phyloP scores from a whole-genome alignment of 139 green algal genomes.

The Chlorella ohadii region DNA sequence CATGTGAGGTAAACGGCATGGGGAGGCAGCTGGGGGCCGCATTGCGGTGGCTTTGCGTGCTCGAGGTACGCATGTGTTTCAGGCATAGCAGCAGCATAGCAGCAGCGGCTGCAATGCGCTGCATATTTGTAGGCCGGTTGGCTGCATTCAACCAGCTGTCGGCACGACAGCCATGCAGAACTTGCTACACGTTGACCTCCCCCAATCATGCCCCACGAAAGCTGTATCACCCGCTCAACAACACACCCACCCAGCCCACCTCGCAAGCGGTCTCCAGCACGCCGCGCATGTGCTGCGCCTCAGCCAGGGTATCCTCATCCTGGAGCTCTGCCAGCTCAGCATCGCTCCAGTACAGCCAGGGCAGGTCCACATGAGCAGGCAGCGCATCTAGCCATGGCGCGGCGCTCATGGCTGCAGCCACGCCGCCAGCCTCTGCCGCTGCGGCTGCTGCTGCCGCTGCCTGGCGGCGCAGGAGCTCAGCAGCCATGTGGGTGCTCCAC shows the following conservation, averaged over 20 bases:
- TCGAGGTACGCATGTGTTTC: too few species aligned
- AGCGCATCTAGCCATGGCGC: conserved; percentile 19
- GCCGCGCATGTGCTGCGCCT: background rate
- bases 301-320: conserved; percentile 22
- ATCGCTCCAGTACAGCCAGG: conserved; percentile 30
- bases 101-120: too few species aligned
- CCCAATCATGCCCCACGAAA: too few species aligned
- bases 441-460: background rate
- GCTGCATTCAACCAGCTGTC: too few species aligned
- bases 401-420: background rate
- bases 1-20: too few species aligned
- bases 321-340: conserved; percentile 33
- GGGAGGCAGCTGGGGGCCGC: too few species aligned
- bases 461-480: background rate
- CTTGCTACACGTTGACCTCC: too few species aligned
- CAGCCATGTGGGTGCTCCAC: conserved; percentile 19
- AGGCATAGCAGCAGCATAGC: too few species aligned
- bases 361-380: conserved; percentile 2
- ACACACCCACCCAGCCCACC: background rate
- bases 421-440: background rate
- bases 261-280: background rate
- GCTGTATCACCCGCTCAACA: too few species aligned
- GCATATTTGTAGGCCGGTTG: too few species aligned
- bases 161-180: too few species aligned
- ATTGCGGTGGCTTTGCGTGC: too few species aligned